A percentile compares a stretch with the other conserved stretches of the same genome.
Conservation (phyloP, 371 early-diverging fungal genomes). For the Saksenaea vasiformis region DNA sequence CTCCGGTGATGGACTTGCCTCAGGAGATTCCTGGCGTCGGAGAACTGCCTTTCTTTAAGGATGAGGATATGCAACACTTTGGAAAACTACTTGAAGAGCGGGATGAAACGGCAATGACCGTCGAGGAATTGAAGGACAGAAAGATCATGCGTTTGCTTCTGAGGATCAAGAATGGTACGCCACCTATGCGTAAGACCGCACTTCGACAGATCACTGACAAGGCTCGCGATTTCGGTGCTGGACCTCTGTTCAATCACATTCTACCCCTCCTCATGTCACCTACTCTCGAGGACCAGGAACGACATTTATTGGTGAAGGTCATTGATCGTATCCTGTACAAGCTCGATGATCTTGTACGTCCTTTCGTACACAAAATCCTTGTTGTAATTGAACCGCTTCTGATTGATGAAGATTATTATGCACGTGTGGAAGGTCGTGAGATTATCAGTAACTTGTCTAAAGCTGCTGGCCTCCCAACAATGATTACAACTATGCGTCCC, state of each 20-base stretch:
- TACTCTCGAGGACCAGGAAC: constrained; percentile 96
- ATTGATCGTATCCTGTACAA: constrained; percentile 96
- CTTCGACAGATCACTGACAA: constrained; percentile 94
- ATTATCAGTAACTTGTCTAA: constrained; percentile 96
- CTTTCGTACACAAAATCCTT: constrained; percentile 96
- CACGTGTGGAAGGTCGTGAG: constrained; percentile 96
- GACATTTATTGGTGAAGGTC: constrained; percentile 96
- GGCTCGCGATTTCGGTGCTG: constrained; percentile 95
- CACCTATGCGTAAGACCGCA: constrained; percentile 91
- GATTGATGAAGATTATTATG: constrained; percentile 97
- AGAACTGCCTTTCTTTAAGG: constrained; percentile 91
- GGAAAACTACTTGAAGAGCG: constrained; percentile 87
- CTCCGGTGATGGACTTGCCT: constrained; percentile 69
- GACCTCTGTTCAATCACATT: constrained; percentile 94
- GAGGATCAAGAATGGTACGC: constrained; percentile 96
- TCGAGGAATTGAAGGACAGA: constrained; percentile 92
- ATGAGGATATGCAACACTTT: constrained; percentile 96
- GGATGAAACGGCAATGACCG: constrained; percentile 81
- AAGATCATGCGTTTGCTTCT: constrained; percentile 94
- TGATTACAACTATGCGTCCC: constrained; percentile 98
- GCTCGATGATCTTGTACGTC: constrained; percentile 94
- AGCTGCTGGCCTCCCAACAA: constrained; percentile 97
- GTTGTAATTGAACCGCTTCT: constrained; percentile 97
- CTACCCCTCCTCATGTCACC: constrained; percentile 96
- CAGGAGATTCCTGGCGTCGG: constrained; percentile 91